phyloP scores from a whole-genome alignment of 495 filamentous ascomycete species.

The Penicillium turbatum region DNA sequence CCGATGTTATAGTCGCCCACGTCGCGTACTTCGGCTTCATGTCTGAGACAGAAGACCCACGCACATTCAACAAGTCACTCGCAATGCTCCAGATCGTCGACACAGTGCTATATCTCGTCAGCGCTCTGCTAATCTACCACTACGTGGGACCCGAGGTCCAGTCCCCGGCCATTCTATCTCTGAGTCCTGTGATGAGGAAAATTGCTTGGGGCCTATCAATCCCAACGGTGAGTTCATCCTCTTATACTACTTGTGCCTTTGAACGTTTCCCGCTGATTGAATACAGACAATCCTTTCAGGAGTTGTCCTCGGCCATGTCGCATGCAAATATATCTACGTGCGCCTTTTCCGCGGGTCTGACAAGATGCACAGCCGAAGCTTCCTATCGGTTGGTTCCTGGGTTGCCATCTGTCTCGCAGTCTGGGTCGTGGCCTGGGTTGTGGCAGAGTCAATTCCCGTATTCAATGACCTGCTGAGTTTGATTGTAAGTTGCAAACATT shows the following conservation, averaged over 20 bases:
- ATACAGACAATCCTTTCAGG: constrained; percentile 34
- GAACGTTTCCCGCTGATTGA: neutral
- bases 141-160: constrained; percentile 64
- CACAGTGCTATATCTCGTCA: constrained; percentile 56
- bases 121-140: constrained; percentile 54
- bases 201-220: constrained; percentile 70
- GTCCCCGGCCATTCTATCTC: constrained; percentile 66
- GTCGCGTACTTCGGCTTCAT: constrained; percentile 73
- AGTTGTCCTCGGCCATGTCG: constrained; percentile 59
- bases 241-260: neutral
- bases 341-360: constrained; percentile 54
- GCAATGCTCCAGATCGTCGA: constrained; percentile 59
- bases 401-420: constrained; percentile 50
- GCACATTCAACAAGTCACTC: constrained; percentile 62
- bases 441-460: constrained; percentile 68
- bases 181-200: constrained; percentile 59
- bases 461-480: constrained; percentile 62
- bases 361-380: constrained; percentile 53
- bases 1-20: constrained; percentile 50
- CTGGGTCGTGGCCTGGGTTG: constrained; percentile 63
- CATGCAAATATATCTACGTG: constrained; percentile 61
- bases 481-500: constrained; percentile 28
- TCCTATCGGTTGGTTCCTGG: constrained; percentile 50
- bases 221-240: constrained; percentile 49
- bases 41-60: constrained; percentile 65